These are phyloP conservation scores for Agastache rugosa DNA, from an alignment of 257 asterid species.

Conservation along the genomic window DNA sequence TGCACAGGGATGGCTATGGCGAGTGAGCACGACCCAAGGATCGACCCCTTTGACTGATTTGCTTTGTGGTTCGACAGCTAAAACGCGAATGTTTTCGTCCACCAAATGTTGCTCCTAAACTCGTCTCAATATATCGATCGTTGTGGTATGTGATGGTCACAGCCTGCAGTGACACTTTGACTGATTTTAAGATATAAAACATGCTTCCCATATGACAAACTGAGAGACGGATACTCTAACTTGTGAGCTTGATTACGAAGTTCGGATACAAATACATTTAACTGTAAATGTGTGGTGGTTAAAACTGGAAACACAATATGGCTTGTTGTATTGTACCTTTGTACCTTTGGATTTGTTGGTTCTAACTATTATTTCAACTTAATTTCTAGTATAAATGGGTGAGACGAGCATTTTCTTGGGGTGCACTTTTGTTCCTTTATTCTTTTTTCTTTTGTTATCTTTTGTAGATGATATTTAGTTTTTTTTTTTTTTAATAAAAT, in stretches of 20 bases:
- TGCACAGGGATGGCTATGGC: constrained; percentile 99
- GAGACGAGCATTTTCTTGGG: too few relatives aligned
- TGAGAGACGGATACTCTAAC: neutral
- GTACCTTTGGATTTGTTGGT: neutral
- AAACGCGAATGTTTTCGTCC: neutral
- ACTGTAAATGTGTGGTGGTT: neutral
- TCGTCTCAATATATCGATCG: neutral
- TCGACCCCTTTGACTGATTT: constrained; percentile 80
- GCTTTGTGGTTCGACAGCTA: neutral
- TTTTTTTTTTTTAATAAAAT: too few relatives aligned
- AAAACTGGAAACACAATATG: neutral
- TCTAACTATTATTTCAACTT: neutral
- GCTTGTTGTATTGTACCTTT: neutral
- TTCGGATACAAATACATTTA: neutral
- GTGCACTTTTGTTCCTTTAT: neutral
- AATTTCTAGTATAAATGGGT: neutral
- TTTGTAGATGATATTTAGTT: neutral
- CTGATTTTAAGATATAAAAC: neutral
- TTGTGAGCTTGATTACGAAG: neutral
- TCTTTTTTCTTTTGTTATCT: too few relatives aligned
- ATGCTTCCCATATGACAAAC: neutral
- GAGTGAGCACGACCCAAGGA: constrained; percentile 91
- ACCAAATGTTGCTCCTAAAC: neutral
- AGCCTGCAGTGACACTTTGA: neutral
- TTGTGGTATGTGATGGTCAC: neutral